Conservation (phyloP, 1,284 basidiomycete genomes). For the Veloboletus limbatus region DNA sequence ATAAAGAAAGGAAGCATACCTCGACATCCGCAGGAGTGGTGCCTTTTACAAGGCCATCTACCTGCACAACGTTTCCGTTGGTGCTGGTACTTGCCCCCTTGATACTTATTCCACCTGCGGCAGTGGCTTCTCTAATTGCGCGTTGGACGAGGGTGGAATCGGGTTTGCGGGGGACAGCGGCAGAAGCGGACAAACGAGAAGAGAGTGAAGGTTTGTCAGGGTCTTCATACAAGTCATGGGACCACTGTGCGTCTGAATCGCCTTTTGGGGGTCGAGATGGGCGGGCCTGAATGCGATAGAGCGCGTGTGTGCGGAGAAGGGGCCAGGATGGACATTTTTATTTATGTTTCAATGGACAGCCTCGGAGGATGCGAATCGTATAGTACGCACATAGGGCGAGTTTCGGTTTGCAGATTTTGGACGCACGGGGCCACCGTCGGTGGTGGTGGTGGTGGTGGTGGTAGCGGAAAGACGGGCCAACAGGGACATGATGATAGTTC, state of each 20-base stretch:
- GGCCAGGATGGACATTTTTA: constrained; percentile 7
- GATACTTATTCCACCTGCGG: constrained; percentile 52
- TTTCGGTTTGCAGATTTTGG: constrained; percentile 48
- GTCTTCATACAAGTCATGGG: constrained; percentile 69
- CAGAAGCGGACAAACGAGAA: constrained; percentile 47
- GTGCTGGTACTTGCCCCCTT: constrained; percentile 64
- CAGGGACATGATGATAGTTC: constrained; percentile 42
- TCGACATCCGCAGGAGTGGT: constrained; percentile 83
- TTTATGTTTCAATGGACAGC: constrained; percentile 24
- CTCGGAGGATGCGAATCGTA: constrained; percentile 29
- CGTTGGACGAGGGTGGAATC: constrained; percentile 48
- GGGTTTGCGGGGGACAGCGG: constrained; percentile 40
- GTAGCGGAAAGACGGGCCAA: constrained; percentile 60
- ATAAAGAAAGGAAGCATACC: constrained; percentile 35
- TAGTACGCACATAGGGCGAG: constrained; percentile 67
- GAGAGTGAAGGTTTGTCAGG: constrained; percentile 56
- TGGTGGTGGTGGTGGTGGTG: constrained; percentile 30
- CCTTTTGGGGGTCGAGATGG: constrained; percentile 54
- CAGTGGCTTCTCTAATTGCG: constrained; percentile 52
- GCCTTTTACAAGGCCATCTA: constrained; percentile 70
- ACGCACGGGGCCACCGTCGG: constrained; percentile 54
- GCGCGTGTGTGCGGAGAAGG: constrained; percentile 1
- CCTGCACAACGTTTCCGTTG: constrained; percentile 69
- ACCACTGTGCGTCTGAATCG: constrained; percentile 64
- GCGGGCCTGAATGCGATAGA: constrained; percentile 21